phyloP scores from a whole-genome alignment of 768 basidiomycete genomes.

The Omphalotus guepiniiformis region DNA sequence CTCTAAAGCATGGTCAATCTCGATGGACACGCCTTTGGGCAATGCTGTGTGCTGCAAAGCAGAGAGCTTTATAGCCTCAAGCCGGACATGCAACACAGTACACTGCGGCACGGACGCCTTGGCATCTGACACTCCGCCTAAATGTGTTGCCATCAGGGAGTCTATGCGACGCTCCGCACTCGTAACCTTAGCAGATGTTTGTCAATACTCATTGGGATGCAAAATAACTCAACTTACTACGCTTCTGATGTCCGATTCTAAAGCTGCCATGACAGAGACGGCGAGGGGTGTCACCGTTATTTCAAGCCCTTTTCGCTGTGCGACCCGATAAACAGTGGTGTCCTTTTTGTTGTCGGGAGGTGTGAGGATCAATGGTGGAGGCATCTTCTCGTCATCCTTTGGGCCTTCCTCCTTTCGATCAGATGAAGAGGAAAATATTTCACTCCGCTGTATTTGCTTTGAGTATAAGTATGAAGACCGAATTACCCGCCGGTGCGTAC shows the following conservation, averaged over 20 bases:
- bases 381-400: conserved; percentile 1
- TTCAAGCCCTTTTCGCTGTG: conserved; percentile 31
- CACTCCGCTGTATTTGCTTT: no score
- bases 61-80: no score
- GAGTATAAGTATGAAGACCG: no score
- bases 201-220: background rate
- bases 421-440: no score
- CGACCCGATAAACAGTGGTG: conserved; percentile 38
- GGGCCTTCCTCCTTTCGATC: background rate
- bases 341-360: conserved; percentile 4
- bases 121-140: conserved; percentile 26
- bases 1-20: no score
- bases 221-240: background rate
- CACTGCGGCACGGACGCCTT: background rate
- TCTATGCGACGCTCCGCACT: conserved; percentile 35
- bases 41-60: no score
- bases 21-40: no score
- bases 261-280: conserved; percentile 33
- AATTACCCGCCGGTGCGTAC: no score
- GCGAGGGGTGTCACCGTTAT: conserved; percentile 56
- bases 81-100: background rate
- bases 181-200: background rate
- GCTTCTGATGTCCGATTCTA: conserved; percentile 43
- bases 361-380: background rate
- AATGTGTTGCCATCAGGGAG: conserved; percentile 37